Evolutionary conservation across 2,329 filamentous ascomycete genomes (phyloP), one percentile per base, ranked within the genome.

Genomic region (Alternaria gaisen): DNA sequence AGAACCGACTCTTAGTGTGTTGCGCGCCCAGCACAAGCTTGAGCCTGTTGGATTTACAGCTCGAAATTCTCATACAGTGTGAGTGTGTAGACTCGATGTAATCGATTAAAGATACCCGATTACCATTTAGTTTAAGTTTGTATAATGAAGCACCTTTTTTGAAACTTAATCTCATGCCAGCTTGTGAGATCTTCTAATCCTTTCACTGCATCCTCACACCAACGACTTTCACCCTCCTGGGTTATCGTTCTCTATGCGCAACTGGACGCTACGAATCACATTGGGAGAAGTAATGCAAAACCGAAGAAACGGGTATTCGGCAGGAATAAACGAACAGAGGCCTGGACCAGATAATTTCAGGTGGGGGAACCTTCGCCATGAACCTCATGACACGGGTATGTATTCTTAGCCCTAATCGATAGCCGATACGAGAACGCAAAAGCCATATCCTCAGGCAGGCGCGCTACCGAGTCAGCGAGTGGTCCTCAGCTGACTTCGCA

Each of bases 401-500:
- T 22, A 14, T 22, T 14, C 11, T 10, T 41, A 5, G n/a, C 18
- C n/a, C 7, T 10, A 41, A 5, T 5, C 9, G 38, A n/a, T 20
- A 20, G 38, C 16, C 20, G 38, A 41, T 20, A 41, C 5, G 42
- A 44, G 5, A 28, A 44, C 12, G 22, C 22, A 18, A 16, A 26
- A 24, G 20, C 22, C 47, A 48, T 59, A 46, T 30, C 53, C 42
- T 60, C 47, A 54, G 44, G 40, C 56, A 53, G 34, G 9, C 44
- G 52, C 47, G 36, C 20, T 46, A 38, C 38, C 24, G 9, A 42
- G 20, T n/a, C 40, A 24, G 9, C 16, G 6, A 42, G 9, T 36
- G 46, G 41, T 36, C 40, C 32, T 62, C 55, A 62, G 62, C 62
- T 65, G 62, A 62, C 56, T 57, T 62, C 56, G 62, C 53, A 59